Percentiles rank a stretch among this genome's conserved stretches.
Evolutionary conservation across 2,329 filamentous ascomycete species (phyloP).

Genomic region (Zasmidium citrigriseum): DNA sequence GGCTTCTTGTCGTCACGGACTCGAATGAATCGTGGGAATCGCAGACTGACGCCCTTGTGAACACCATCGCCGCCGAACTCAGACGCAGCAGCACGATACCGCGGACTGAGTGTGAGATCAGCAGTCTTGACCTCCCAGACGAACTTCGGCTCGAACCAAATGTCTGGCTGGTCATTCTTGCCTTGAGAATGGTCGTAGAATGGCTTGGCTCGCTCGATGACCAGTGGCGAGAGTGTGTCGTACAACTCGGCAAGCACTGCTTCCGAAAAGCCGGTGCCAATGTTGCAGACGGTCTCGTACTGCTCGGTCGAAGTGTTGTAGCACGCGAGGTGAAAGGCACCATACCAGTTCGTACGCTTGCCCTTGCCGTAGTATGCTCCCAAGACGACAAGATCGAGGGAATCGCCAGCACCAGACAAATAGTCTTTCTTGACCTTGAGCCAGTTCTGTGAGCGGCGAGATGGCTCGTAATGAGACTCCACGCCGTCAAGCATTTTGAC

Average conservation of each 20-base stretch:
- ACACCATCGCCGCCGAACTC: slow-evolving; percentile 66
- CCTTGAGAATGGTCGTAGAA: slow-evolving; percentile 87
- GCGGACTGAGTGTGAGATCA: slow-evolving; percentile 86
- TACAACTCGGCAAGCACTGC: slow-evolving; percentile 88
- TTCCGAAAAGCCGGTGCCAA: slow-evolving; percentile 95
- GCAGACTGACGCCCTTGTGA: slow-evolving; percentile 77
- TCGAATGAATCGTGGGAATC: slow-evolving; percentile 93
- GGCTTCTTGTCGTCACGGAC: slow-evolving; percentile 93
- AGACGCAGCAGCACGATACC: slow-evolving; percentile 87
- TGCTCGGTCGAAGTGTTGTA: slow-evolving; percentile 78
- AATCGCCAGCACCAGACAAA: slow-evolving; percentile 88
- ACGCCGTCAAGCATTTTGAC: slow-evolving; percentile 97
- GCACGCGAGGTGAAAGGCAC: slow-evolving; percentile 91
- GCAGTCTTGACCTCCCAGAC: slow-evolving; percentile 99
- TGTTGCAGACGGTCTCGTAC: slow-evolving; percentile 97
- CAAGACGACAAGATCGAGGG: slow-evolving; percentile 91
- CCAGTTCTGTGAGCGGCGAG: slow-evolving; percentile 96
- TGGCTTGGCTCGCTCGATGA: slow-evolving; percentile 88
- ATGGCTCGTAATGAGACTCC: slow-evolving; percentile 94
- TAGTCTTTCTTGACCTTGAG: slow-evolving; percentile 99
- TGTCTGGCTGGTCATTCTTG: slow-evolving; percentile 91
- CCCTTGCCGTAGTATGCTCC: slow-evolving; percentile 93
- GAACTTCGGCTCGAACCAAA: slow-evolving; percentile 93
- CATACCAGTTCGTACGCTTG: slow-evolving; percentile 93
- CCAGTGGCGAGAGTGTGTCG: slow-evolving; percentile 69